Evolutionary conservation across 805 yeast species (phyloP).

Genomic region (Cyberlindnera maritima): DNA sequence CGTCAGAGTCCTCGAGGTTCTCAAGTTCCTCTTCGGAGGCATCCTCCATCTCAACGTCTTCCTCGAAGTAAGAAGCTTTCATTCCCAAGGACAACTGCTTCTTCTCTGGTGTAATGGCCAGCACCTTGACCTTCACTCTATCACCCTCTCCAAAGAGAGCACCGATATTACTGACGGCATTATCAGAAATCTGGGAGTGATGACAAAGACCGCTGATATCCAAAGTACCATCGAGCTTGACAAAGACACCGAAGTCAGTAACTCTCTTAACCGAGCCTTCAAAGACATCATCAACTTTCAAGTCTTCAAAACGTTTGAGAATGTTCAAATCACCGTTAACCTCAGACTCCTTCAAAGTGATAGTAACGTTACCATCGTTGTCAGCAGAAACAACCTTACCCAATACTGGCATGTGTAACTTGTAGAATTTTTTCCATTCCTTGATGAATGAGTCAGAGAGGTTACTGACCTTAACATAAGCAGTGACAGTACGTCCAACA

Average conservation of each 20-base stretch:
- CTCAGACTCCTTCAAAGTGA: conserved; percentile 80
- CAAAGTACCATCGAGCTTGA: conserved; percentile 70
- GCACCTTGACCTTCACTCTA: conserved; percentile 79
- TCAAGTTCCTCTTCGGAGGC: conserved; percentile 26
- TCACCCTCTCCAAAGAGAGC: conserved; percentile 86
- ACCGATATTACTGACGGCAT: conserved; percentile 51
- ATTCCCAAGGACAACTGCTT: conserved; percentile 83
- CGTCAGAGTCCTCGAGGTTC: conserved; percentile 21
- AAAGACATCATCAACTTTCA: conserved; percentile 64
- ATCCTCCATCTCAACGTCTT: conserved; percentile 34
- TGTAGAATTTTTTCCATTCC: conserved; percentile 83
- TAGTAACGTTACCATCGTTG: conserved; percentile 59
- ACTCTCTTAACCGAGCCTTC: conserved; percentile 79
- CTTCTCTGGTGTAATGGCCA: conserved; percentile 59
- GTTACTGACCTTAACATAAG: conserved; percentile 77
- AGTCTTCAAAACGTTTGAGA: conserved; percentile 61
- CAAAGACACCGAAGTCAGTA: conserved; percentile 89
- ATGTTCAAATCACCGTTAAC: conserved; percentile 65
- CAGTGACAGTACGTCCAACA: conserved; percentile 67
- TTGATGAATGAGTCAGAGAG: conserved; percentile 77
- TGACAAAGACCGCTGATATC: conserved; percentile 87
- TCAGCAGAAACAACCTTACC: conserved; percentile 70
- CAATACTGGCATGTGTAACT: conserved; percentile 64
- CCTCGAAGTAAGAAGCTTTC: conserved; percentile 85
- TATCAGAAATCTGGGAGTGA: conserved; percentile 77